A percentile compares a stretch with the other conserved stretches of the same genome.
Conservation (phyloP, 2,329 filamentous ascomycete species). For the Aureobasidium sp. region DNA sequence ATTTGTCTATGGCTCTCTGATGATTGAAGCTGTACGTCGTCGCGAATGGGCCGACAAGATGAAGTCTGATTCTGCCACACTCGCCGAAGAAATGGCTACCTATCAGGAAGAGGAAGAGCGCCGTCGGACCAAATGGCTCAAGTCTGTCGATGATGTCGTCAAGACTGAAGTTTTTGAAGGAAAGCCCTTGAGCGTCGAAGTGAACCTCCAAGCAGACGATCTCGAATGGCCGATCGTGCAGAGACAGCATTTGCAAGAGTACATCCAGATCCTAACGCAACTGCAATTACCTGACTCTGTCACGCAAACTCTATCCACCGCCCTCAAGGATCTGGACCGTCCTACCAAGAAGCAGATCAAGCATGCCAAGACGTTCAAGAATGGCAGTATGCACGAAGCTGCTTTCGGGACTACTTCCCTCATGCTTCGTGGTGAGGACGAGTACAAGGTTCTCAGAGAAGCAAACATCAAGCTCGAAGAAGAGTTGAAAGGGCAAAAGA, state of each 20-base stretch:
- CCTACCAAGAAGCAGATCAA: slow-evolving; percentile 83
- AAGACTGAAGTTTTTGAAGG: slow-evolving; percentile 60
- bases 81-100: slow-evolving; percentile 87
- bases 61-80: slow-evolving; percentile 72
- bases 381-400: slow-evolving; percentile 90
- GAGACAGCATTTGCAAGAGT: slow-evolving; percentile 69
- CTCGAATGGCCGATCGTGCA: slow-evolving; percentile 71
- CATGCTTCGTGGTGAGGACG: slow-evolving; percentile 79
- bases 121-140: slow-evolving; percentile 82
- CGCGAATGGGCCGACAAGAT: slow-evolving; percentile 91
- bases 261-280: slow-evolving; percentile 59
- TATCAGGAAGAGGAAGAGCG: slow-evolving; percentile 92
- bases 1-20: slow-evolving; percentile 80
- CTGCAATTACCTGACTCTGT: slow-evolving; percentile 60
- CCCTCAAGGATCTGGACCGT: slow-evolving; percentile 69
- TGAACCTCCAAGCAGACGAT: slow-evolving; percentile 75
- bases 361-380: slow-evolving; percentile 88
- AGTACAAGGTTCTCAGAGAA: slow-evolving; percentile 51
- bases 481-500: slow-evolving; percentile 79
- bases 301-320: slow-evolving; percentile 65
- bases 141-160: slow-evolving; percentile 69
- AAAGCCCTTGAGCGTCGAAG: slow-evolving; percentile 69
- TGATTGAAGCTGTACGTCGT: slow-evolving; percentile 77
- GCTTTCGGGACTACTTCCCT: slow-evolving; percentile 79
- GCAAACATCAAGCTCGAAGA: slow-evolving; percentile 52